Conservation (phyloP, 768 basidiomycete species). For the Tubosaeta sp. region DNA sequence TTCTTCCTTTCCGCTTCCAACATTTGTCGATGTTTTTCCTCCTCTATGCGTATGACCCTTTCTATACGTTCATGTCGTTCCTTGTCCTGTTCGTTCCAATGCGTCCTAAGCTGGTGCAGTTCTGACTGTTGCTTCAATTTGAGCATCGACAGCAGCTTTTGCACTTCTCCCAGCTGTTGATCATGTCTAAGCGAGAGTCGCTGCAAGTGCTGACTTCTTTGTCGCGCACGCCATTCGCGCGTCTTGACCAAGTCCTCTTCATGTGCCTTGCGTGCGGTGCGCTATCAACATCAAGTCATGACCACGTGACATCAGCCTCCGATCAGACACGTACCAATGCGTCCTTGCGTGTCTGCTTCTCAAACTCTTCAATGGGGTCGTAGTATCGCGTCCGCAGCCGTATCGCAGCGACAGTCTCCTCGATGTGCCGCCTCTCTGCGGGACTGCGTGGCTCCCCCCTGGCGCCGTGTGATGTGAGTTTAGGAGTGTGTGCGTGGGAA, state of each 20-base stretch:
- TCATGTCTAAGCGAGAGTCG: slow-evolving; percentile 39
- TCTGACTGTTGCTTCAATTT: slow-evolving; percentile 43
- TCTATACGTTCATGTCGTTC: slow-evolving; percentile 58
- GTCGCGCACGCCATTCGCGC: slow-evolving; percentile 7
- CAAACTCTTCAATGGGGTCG: slow-evolving; percentile 50
- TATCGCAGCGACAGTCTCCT: slow-evolving; percentile 46
- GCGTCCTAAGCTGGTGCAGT: slow-evolving; percentile 40
- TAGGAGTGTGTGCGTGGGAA: neutral
- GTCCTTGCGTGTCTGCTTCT: slow-evolving; percentile 43
- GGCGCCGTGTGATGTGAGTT: slow-evolving; percentile 8
- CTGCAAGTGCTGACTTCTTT: slow-evolving; percentile 17
- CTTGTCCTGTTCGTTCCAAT: slow-evolving; percentile 44
- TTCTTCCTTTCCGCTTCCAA: slow-evolving; percentile 55
- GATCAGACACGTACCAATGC: slow-evolving; percentile 37
- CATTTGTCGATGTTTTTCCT: slow-evolving; percentile 49
- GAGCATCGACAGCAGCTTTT: slow-evolving; percentile 40
- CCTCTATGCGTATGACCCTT: slow-evolving; percentile 55
- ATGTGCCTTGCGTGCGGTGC: slow-evolving; percentile 35
- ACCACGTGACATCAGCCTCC: neutral
- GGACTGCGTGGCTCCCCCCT: slow-evolving; percentile 21
- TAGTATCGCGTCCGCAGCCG: slow-evolving; percentile 39
- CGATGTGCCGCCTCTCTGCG: slow-evolving; percentile 34
- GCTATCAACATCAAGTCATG: slow-evolving; percentile 21
- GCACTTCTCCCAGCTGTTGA: slow-evolving; percentile 51
- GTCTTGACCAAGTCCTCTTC: slow-evolving; percentile 18